These are phyloP conservation scores for Erythrophleum fordii DNA, from an alignment of 306 rosid genomes.

Conservation along the genomic window DNA sequence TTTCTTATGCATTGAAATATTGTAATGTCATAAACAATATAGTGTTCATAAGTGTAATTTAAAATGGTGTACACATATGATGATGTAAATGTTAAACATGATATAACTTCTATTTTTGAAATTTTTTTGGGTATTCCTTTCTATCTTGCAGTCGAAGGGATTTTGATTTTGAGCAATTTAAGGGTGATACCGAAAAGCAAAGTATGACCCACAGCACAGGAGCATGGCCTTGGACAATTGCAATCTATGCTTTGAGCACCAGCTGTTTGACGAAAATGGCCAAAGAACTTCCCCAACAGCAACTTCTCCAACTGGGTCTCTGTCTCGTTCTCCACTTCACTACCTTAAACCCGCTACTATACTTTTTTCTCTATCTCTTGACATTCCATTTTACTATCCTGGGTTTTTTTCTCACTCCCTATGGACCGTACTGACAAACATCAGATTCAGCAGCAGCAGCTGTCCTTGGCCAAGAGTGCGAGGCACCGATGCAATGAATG, in stretches of 20 bases:
- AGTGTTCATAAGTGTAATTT: too few species aligned
- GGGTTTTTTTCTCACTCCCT: slow-evolving; percentile 40
- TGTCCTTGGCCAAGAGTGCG: slow-evolving; percentile 70
- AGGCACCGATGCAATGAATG: slow-evolving; percentile 89
- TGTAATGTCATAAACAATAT: too few species aligned
- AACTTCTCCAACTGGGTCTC: slow-evolving; percentile 55
- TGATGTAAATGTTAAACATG: background rate
- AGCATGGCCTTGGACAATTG: slow-evolving; percentile 85
- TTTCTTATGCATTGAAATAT: too few species aligned
- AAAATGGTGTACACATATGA: too few species aligned
- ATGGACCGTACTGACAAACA: slow-evolving; percentile 86
- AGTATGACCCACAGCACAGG: slow-evolving; percentile 86
- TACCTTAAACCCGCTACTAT: slow-evolving; percentile 54
- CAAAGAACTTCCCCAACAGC: slow-evolving; percentile 60
- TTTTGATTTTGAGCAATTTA: slow-evolving; percentile 32
- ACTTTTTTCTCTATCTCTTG: slow-evolving; percentile 47
- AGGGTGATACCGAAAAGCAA: slow-evolving; percentile 44
- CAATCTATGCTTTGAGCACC: slow-evolving; percentile 80
- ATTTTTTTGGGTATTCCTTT: background rate
- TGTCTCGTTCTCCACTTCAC: slow-evolving; percentile 61
- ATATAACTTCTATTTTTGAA: background rate
- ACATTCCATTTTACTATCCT: slow-evolving; percentile 49
- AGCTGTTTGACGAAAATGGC: slow-evolving; percentile 73
- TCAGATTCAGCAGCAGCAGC: slow-evolving; percentile 62
- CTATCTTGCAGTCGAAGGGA: slow-evolving; percentile 31